These are phyloP conservation scores for Alternaria burnsii DNA, from an alignment of 2,329 filamentous ascomycete genomes.

Conservation along the genomic window DNA sequence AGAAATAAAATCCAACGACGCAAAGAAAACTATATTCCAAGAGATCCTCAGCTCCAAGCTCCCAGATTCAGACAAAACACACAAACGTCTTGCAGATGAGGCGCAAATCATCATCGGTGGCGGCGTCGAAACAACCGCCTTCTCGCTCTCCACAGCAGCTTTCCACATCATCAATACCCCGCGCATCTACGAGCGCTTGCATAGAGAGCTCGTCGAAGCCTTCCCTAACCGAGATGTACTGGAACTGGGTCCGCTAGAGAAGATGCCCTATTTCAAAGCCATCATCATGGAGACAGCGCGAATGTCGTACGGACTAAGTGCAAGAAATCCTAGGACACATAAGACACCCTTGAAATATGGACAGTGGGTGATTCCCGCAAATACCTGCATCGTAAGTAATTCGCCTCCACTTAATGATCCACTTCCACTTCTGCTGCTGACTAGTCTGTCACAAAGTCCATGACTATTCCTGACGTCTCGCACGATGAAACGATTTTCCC, in stretches of 20 bases:
- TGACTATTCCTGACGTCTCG: conserved; percentile 48
- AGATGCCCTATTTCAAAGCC: conserved; percentile 19
- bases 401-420: neutral
- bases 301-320: conserved; percentile 52
- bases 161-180: conserved; percentile 48
- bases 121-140: conserved; percentile 52
- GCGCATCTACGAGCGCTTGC: conserved; percentile 40
- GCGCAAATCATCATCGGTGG: conserved; percentile 51
- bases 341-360: conserved; percentile 31
- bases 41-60: conserved; percentile 43
- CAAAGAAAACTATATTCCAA: conserved; percentile 46
- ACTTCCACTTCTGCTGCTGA: neutral
- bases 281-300: conserved; percentile 43
- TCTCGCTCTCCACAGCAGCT: conserved; percentile 37
- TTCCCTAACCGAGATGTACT: conserved; percentile 37
- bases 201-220: conserved; percentile 40
- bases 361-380: conserved; percentile 42
- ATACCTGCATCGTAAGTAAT: conserved; percentile 44
- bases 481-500: conserved; percentile 52
- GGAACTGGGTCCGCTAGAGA: conserved; percentile 31
- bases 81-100: conserved; percentile 50
- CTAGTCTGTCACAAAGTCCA: conserved; percentile 24
- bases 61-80: conserved; percentile 48
- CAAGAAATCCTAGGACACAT: conserved; percentile 49
- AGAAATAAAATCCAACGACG: conserved; percentile 43